Base-by-base conservation (phyloP, 2,329 filamentous ascomycete genomes). In the Trichoderma sp. region DNA sequence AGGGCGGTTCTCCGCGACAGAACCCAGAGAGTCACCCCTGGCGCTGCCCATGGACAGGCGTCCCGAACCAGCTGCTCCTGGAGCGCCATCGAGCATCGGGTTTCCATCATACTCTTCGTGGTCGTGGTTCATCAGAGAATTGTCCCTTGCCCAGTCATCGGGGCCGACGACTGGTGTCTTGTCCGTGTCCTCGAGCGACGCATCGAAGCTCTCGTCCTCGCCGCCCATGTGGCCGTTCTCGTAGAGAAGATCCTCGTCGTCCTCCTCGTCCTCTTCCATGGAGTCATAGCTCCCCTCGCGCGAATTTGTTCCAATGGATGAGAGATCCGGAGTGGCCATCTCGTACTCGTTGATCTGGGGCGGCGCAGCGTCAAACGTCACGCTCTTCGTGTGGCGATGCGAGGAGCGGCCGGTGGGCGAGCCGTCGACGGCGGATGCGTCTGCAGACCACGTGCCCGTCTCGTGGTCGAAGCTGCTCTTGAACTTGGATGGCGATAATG, bases 91-190 rank as follows among this genome's bases (percentile, higher is more conserved):
- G 7, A 88, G 87, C 79, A 85, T 86, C 1, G 90, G 89, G 72
- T 88, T 92, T 66, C 83, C 85, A 48, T 90, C 88, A 71, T 91
- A 95, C 1, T 74, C 70, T 17, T 71, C 71, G 5, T 71, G 63
- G 43, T 66, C 70, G 3, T 67, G 66, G 17, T 70, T 70, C n/a
- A 74, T 71, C 61, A 77, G 71, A 7, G 86, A 71, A 82, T 88
- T 75, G 79, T 91, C 79, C 79, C 93, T 91, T 68, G 91, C 88
- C 95, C 95, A 99, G 75, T 97, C 93, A 72, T 98, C 95, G 0
- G 95, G 95, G 24, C 96, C 86, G n/a, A 99, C 94, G 12, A 99
- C 95, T 0, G 95, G 95, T 1, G 95, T 98, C 82, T 98, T 98
- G 73, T 96, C 92, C 5, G 92, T 94, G 73, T 98, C 94, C 77